Evolutionary conservation across 1,284 basidiomycete species (phyloP).

Genomic region (Trichosporon sp.): DNA sequence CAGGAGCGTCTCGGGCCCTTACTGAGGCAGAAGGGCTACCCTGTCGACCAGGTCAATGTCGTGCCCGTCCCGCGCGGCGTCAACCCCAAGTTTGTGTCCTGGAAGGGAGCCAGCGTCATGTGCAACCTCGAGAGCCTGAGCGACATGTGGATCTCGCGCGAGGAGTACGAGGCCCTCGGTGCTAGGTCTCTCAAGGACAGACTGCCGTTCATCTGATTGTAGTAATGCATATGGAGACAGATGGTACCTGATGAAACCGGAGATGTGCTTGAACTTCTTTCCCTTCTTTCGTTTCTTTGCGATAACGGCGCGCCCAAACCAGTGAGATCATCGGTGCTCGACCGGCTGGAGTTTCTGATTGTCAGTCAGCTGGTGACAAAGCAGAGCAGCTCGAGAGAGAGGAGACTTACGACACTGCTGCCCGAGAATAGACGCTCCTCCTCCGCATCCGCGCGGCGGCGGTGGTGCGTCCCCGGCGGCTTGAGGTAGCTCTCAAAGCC

Average conservation of each 20-base stretch:
- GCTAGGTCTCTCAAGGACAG: conserved; percentile 60
- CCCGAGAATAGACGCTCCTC: conserved; percentile 57
- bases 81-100: conserved; percentile 83
- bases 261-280: too few relatives aligned
- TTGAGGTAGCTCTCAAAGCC: conserved; percentile 60
- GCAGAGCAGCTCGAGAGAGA: too few relatives aligned
- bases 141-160: conserved; percentile 83
- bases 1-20: conserved; percentile 58
- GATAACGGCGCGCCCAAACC: too few relatives aligned
- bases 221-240: conserved; percentile 11
- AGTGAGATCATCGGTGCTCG: background rate
- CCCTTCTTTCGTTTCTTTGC: too few relatives aligned
- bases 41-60: conserved; percentile 81
- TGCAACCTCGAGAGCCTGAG: conserved; percentile 85
- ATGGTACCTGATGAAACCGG: background rate
- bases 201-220: conserved; percentile 31
- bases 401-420: conserved; percentile 38
- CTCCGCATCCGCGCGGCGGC: conserved; percentile 48
- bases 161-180: conserved; percentile 74
- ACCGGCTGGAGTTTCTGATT: conserved; percentile 2
- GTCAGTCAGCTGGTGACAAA: too few relatives aligned
- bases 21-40: conserved; percentile 80
- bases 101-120: conserved; percentile 95
- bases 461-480: conserved; percentile 43
- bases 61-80: conserved; percentile 91